Evolutionary conservation across 805 yeast species (phyloP).

Genomic region (Metschnikowia similis): DNA sequence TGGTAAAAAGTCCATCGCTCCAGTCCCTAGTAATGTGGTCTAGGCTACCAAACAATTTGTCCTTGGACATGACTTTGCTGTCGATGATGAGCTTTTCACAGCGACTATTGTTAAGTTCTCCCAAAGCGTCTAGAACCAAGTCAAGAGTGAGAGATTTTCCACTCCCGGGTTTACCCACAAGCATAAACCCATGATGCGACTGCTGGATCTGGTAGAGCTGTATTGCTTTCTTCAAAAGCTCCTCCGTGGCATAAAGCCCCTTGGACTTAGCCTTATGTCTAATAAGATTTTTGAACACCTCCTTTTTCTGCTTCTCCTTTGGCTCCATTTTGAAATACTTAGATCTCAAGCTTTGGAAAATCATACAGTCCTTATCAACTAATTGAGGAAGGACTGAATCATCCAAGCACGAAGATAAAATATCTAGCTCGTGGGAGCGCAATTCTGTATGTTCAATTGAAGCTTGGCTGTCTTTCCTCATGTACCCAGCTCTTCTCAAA

Average conservation of each 20-base stretch:
- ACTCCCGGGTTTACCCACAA: constrained; percentile 70
- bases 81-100: constrained; percentile 49
- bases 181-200: constrained; percentile 72
- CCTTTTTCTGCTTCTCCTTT: constrained; percentile 18
- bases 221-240: constrained; percentile 50
- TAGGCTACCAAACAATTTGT: constrained; percentile 60
- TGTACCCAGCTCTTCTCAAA: constrained; percentile 52
- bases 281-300: constrained; percentile 13
- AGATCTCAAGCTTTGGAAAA: constrained; percentile 21
- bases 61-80: constrained; percentile 70
- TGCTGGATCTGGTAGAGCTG: constrained; percentile 62
- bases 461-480: constrained; percentile 24
- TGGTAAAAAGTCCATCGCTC: constrained; percentile 83
- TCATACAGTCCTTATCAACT: constrained; percentile 44
- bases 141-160: constrained; percentile 66
- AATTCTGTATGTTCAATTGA: neutral
- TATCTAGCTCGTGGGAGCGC: constrained; percentile 5
- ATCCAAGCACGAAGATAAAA: constrained; percentile 40
- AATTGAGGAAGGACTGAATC: constrained; percentile 69
- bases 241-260: constrained; percentile 31
- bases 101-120: constrained; percentile 29
- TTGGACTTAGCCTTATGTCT: constrained; percentile 21
- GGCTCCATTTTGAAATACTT: constrained; percentile 17
- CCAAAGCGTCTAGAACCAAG: constrained; percentile 44
- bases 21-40: constrained; percentile 83